Conservation (phyloP, 1,284 basidiomycete genomes). For the Ustilago esculenta region DNA sequence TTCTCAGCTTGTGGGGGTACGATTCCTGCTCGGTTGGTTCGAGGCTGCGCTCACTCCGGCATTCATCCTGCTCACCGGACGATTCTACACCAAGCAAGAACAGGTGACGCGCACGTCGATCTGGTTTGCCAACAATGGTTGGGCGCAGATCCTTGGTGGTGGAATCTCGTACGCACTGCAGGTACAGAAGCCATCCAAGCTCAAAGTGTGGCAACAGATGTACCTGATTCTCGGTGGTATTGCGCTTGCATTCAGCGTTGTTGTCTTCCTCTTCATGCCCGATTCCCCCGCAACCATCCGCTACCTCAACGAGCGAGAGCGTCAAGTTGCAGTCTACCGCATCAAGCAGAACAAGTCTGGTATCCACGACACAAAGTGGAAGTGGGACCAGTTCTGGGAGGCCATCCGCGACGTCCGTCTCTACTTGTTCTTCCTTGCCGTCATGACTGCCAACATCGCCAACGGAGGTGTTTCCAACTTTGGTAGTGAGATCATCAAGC, state of each 20-base stretch:
- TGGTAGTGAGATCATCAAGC: conserved; percentile 60
- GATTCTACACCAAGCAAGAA: conserved; percentile 56
- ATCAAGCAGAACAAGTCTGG: conserved; percentile 72
- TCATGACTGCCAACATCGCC: conserved; percentile 48
- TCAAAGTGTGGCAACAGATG: conserved; percentile 60
- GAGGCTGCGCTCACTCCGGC: conserved; percentile 57
- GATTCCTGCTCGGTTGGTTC: conserved; percentile 64
- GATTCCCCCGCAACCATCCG: conserved; percentile 45
- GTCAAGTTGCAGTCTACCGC: conserved; percentile 72
- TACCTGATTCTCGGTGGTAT: conserved; percentile 58
- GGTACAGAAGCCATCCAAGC: conserved; percentile 22
- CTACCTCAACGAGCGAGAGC: conserved; percentile 70
- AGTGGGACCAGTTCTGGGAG: conserved; percentile 71
- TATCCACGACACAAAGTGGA: conserved; percentile 73
- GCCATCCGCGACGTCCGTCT: conserved; percentile 70
- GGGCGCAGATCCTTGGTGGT: conserved; percentile 59
- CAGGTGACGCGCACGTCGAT: conserved; percentile 49
- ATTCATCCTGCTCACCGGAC: conserved; percentile 55
- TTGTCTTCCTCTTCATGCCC: conserved; percentile 51
- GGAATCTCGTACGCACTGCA: conserved; percentile 56
- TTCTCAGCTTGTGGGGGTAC: conserved; percentile 47
- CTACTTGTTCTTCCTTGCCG: conserved; percentile 55
- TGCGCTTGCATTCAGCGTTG: conserved; percentile 48
- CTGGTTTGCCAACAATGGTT: conserved; percentile 60
- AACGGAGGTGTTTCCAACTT: conserved; percentile 60